Evolutionary conservation across 202 grass and related monocot genomes (phyloP).

Genomic region (Brachypodium distachyon): DNA sequence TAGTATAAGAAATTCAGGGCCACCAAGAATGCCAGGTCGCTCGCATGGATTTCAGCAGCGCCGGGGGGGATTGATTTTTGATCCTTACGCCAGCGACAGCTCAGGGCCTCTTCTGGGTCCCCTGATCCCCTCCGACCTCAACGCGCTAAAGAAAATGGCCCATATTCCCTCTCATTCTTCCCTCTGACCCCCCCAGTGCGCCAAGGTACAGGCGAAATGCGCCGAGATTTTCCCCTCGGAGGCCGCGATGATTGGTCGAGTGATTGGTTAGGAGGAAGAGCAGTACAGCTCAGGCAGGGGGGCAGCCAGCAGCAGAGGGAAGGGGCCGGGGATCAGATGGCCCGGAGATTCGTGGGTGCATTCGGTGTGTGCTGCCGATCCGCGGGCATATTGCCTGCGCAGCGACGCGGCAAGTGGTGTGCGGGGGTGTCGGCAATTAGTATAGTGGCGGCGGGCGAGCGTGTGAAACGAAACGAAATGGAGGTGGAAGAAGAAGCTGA

Average conservation of each 20-base stretch:
- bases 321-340: slow-evolving; percentile 30
- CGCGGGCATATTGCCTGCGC: slow-evolving; percentile 1
- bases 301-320: too few species aligned
- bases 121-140: too few species aligned
- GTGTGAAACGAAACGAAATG: background rate
- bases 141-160: slow-evolving; percentile 13
- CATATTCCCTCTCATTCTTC: background rate
- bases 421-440: background rate
- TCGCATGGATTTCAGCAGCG: slow-evolving; percentile 39
- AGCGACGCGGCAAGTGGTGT: slow-evolving; percentile 3
- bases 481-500: slow-evolving; percentile 7
- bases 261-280: background rate
- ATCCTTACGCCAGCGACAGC: slow-evolving; percentile 36
- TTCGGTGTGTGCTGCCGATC: background rate
- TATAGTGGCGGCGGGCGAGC: background rate
- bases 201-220: too few species aligned
- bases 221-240: slow-evolving; percentile 20
- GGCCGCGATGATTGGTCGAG: slow-evolving; percentile 30
- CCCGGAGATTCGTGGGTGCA: too few species aligned
- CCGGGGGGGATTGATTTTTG: background rate
- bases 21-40: background rate
- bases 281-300: slow-evolving; percentile 18
- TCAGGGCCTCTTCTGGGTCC: background rate
- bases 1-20: slow-evolving; percentile 1
- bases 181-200: too few species aligned